phyloP scores from a whole-genome alignment of 2,329 filamentous ascomycete genomes.

The Ustulina deusta region DNA sequence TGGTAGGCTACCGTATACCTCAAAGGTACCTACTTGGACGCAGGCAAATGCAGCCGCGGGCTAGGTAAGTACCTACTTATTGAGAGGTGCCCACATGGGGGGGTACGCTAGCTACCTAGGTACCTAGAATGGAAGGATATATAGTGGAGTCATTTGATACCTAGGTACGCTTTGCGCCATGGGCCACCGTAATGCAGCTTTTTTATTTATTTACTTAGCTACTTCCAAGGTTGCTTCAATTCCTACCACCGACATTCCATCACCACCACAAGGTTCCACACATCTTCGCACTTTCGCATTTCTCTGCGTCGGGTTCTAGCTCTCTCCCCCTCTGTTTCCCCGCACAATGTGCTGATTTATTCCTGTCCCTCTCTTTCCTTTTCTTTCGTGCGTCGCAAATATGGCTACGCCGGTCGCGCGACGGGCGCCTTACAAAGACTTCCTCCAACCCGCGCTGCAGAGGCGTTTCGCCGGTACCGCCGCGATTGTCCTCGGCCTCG shows the following conservation, averaged over 20 bases:
- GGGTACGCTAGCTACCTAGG: no score
- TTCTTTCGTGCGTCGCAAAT: conserved; percentile 50
- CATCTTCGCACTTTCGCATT: not conserved
- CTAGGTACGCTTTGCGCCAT: no score
- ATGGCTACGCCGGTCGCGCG: conserved; percentile 67
- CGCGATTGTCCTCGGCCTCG: conserved; percentile 74
- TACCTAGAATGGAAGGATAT: no score
- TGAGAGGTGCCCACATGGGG: no score
- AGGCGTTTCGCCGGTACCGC: conserved; percentile 85
- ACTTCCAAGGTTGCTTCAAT: not conserved
- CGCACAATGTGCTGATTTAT: conserved; percentile 37
- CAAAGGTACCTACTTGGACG: not conserved
- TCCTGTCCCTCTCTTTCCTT: not conserved
- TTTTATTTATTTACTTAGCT: conserved; percentile 30
- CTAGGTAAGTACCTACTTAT: no score
- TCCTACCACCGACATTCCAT: conserved; percentile 8
- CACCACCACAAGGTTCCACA: not conserved
- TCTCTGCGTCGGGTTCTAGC: not conserved
- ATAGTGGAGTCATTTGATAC: no score
- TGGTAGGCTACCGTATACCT: conserved; percentile 8
- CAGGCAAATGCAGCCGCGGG: not conserved
- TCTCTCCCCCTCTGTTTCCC: not conserved
- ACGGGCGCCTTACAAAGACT: conserved; percentile 82
- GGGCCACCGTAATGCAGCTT: no score
- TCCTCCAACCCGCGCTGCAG: conserved; percentile 89